Evolutionary conservation across 169 alveolate genomes (phyloP), one percentile per base, ranked within the genome.

Genomic region (Plasmodium vivax): DNA sequence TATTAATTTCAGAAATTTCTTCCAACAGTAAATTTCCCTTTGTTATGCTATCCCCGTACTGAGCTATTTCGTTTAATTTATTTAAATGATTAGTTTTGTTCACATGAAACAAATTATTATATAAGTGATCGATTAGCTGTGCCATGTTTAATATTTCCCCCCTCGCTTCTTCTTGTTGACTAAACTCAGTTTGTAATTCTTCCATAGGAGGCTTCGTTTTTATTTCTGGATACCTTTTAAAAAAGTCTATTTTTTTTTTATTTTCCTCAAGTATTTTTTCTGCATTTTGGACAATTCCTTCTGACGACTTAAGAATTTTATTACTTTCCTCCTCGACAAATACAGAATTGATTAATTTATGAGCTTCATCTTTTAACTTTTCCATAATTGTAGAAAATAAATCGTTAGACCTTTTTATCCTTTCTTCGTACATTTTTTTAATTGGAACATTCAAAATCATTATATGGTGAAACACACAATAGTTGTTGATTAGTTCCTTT

Each of bases 401-500:
- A 10, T 79, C 62, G 12, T 79, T 79, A 79, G 84, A 79, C 30
- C 2, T 3, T 38, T 79, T 38, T 79, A 79, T 79, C 14, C 38
- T 79, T 27, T 79, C 84, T 79, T 79, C 84, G 51, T 79, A 79
- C 10, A 79, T 2, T 41, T 79, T 45, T 30, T 79, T 79, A 79
- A 79, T 79, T 79, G 84, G 84, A 79, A 41, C 4, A 45, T 79
- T 79, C 84, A 79, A 79, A 45, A 79, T 79, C 54, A 79, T 79
- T 5, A 79, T 12, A 79, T 79, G 71, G 41, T 38, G 84, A 9
- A 79, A 79, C 43, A 41, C 72, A 41, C 68, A 30, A 41, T 79
- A 79, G 36, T 79, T 79, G 27, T 79, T 30, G 0, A 45, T n/a
- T 79, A 79, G 6, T 16, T 79, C 71, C 41, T 79, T 79, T 45